Evolutionary conservation across 2,329 filamentous ascomycete species (phyloP).

Genomic region (Colletotrichum sp.): DNA sequence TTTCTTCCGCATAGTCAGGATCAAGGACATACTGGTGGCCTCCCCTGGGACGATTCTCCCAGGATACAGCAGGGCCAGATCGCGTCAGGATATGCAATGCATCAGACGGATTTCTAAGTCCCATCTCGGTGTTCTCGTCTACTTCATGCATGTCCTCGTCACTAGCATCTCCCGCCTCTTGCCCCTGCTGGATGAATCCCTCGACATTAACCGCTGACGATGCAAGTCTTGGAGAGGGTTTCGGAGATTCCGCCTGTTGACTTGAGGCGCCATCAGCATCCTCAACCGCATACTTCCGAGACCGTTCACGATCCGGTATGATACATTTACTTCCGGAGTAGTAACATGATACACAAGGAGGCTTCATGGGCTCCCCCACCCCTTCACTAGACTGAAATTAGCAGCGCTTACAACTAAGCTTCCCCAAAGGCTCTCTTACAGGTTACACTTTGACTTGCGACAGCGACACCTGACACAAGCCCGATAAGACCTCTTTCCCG

Average conservation of each 20-base stretch:
- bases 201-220: background rate
- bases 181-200: fast-evolving
- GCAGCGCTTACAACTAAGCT: background rate
- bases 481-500: background rate
- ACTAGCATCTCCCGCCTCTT: background rate
- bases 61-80: fast-evolving
- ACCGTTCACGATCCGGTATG: background rate
- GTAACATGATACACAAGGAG: background rate
- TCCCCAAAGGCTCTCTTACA: background rate
- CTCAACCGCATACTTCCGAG: background rate
- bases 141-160: background rate
- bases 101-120: background rate
- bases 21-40: background rate
- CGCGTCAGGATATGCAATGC: background rate
- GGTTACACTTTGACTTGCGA: background rate
- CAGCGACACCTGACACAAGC: background rate
- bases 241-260: background rate
- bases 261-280: background rate
- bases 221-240: background rate
- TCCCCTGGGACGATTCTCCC: background rate
- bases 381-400: background rate
- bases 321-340: background rate
- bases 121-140: background rate
- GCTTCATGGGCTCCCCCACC: background rate
- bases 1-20: fast-evolving